Evolutionary conservation across 495 filamentous ascomycete genomes (phyloP), one percentile per base, ranked within the genome.

Genomic region (Neurospora tetraspora): DNA sequence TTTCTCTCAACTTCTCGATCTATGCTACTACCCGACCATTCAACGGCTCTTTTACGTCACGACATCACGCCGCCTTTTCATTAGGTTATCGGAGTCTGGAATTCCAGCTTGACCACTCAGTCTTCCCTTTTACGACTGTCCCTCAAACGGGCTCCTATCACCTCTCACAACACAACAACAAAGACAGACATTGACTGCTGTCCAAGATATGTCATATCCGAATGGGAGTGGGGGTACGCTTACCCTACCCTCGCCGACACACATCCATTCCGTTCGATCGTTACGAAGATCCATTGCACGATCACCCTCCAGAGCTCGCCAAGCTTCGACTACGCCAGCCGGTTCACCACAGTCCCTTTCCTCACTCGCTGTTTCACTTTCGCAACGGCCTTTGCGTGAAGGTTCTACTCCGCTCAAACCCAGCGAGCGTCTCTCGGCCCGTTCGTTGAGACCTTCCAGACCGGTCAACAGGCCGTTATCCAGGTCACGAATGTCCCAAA

Each of bases 271-370:
- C 18, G 91, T 96, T 70, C 86, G 91, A 74, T 90, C 93, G 74
- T 81, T 97, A 53, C 88, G 93, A 53, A 91, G 93, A 75, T 96
- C 94, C 27, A 84, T 97, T 68, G 96, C 93, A 37, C 86, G 93
- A 65, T 97, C 94, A 11, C 94, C 94, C 11, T 96, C 94, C 10
- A 96, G 94, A 78, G 65, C 18, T 45, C 47, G 27, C 20, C 61
- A 47, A 40, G 71, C 72, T 31, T 43, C 38, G 39, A 68, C 68
- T 3, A 68, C 53, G 16, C 73, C 65, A 59, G 47, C 68, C 23
- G 42, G 37, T 9, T 59, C 38, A 45, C 43, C 38, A 61, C 73
- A 10, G 59, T 53, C 65, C 72, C 34, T 73, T 74, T 20, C 75
- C 78, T 59, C 72, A 76, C 61, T 77, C 76, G 34, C 39, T 65